Evolutionary conservation across 306 rosid species (phyloP), one percentile per base, ranked within the genome.

Genomic region (Benincasa hispida): DNA sequence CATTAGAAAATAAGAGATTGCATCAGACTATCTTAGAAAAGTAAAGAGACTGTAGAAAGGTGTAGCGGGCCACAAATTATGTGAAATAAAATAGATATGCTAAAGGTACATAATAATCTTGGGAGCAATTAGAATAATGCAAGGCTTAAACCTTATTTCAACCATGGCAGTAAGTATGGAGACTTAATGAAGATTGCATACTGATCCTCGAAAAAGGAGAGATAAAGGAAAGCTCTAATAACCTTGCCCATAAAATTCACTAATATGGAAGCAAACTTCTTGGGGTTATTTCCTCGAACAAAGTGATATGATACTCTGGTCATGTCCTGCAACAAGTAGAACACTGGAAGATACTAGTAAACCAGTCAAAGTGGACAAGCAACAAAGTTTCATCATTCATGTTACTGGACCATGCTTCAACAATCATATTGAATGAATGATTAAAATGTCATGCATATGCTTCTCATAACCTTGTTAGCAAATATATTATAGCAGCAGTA

Each of bases 211-310:
- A 56, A 56, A 55, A 63, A 57, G 72, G 48, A 21, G 30, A 59
- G 25, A 66, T 22, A 70, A 39, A 27, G 41, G 60, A 27, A 74
- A 76, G 72, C 77, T 76, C 21, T 53, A 37, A 32, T 79, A 69
- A 95, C 99, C 99, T 88, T 92, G 85, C 93, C 91, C 96, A 88
- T 84, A 83, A 90, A 95, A 78, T 85, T 86, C 74, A 95, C 89
- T 58, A 92, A 85, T 58, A 84, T 77, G 68, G 92, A 79, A 74
- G 97, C 99, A 81, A 95, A 95, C 86, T 86, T 84, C 84, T 79
- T 75, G 17, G 91, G 96, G 83, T 89, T 79, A 81, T 92, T 89
- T 87, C 98, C 99, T 89, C 87, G 88, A 51, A 89, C 84, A 77
- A 89, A 95, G 84, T 92, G 92, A 76, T 84, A 62, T 34, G 96